phyloP scores from a whole-genome alignment of 148 eudicot genomes.

The Agrostemma githago region DNA sequence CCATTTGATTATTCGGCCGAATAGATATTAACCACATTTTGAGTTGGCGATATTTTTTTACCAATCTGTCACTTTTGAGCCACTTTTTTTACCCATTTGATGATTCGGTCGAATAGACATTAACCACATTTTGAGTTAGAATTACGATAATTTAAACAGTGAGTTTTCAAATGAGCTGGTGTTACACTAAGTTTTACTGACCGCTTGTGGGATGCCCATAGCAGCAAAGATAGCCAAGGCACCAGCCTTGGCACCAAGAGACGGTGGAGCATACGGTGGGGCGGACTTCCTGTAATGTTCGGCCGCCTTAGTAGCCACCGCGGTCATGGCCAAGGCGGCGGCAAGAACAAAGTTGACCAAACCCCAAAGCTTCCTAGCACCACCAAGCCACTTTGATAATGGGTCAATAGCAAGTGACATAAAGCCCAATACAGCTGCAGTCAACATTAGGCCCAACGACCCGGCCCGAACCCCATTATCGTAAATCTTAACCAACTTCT shows the following conservation, averaged over 20 bases:
- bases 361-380: slow-evolving; percentile 74
- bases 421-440: slow-evolving; percentile 51
- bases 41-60: too few species aligned
- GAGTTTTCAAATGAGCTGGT: too few species aligned
- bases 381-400: slow-evolving; percentile 42
- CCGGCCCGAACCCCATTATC: slow-evolving; percentile 64
- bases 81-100: too few species aligned
- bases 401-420: slow-evolving; percentile 48
- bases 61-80: too few species aligned
- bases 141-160: too few species aligned
- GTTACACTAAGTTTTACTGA: slow-evolving; percentile 16
- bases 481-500: slow-evolving; percentile 19
- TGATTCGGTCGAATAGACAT: too few species aligned
- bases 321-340: slow-evolving; percentile 44
- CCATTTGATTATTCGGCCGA: too few species aligned
- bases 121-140: too few species aligned
- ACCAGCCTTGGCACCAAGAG: slow-evolving; percentile 36
- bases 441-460: slow-evolving; percentile 64
- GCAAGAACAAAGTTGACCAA: slow-evolving; percentile 56
- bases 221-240: slow-evolving; percentile 54
- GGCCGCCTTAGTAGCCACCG: slow-evolving; percentile 51
- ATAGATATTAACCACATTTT: too few species aligned
- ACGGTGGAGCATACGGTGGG: slow-evolving; percentile 27
- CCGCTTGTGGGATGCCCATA: slow-evolving; percentile 84
- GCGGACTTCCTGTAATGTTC: slow-evolving; percentile 26